Conservation (phyloP, 2,329 filamentous ascomycete genomes). For the Venturia carpophila region DNA sequence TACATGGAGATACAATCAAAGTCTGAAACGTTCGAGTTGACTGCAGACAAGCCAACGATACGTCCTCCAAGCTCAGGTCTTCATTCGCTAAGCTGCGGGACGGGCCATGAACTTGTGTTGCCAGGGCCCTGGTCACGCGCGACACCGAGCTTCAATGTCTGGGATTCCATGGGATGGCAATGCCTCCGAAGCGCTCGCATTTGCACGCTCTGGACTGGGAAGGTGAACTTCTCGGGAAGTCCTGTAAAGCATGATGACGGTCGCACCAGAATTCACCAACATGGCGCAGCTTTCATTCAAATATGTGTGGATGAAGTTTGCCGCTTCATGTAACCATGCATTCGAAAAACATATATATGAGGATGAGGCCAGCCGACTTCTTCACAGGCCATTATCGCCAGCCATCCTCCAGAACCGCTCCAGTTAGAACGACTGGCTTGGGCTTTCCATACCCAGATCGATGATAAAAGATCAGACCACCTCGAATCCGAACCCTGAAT, state of each 20-base stretch:
- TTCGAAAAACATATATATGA: not conserved
- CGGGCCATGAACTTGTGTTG: not conserved
- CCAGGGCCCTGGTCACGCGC: not conserved
- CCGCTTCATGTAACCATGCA: not conserved
- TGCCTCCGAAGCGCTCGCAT: not conserved
- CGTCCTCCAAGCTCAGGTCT: not conserved
- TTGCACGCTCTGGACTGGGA: not conserved
- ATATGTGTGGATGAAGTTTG: not conserved
- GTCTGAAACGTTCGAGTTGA: not conserved
- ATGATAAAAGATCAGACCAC: not conserved
- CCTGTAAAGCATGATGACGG: not conserved
- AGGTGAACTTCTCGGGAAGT: not conserved
- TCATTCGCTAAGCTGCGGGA: not conserved
- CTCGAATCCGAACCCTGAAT: not conserved
- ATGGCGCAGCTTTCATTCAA: not conserved
- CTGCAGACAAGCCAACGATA: not conserved
- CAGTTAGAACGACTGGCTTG: not conserved
- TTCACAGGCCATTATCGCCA: not conserved
- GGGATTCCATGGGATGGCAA: not conserved
- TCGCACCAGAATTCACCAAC: not conserved
- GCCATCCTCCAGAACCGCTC: not conserved
- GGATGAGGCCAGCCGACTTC: not conserved
- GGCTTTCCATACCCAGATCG: not conserved
- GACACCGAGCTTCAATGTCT: not conserved
- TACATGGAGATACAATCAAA: not conserved